phyloP scores from a whole-genome alignment of 1,284 basidiomycete species.

The Malassezia brasiliensis region DNA sequence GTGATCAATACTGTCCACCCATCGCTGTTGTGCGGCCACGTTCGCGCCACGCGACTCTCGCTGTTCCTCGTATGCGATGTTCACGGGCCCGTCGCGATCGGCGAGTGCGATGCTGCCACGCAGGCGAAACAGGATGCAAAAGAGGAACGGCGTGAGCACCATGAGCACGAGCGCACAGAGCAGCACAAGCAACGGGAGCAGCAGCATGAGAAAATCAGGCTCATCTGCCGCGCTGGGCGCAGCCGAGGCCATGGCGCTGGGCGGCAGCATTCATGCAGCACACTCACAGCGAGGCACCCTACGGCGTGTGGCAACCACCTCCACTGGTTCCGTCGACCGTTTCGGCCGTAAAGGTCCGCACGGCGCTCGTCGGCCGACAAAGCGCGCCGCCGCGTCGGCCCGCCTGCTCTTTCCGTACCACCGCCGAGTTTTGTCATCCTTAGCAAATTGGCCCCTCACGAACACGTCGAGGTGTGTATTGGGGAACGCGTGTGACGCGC shows the following conservation, averaged over 20 bases:
- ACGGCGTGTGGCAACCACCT: neutral
- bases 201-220: slow-evolving; percentile 24
- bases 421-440: slow-evolving; percentile 20
- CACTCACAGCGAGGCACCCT: neutral
- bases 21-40: slow-evolving; percentile 77
- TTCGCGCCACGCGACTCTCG: slow-evolving; percentile 77
- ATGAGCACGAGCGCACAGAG: slow-evolving; percentile 70
- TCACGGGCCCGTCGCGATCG: slow-evolving; percentile 82
- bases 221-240: neutral
- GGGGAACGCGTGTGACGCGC: neutral
- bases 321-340: neutral
- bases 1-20: slow-evolving; percentile 76
- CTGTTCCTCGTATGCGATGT: slow-evolving; percentile 68
- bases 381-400: neutral
- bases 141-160: slow-evolving; percentile 30
- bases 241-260: neutral
- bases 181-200: slow-evolving; percentile 62
- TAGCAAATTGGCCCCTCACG: slow-evolving; percentile 15
- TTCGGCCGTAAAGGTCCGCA: too few species aligned
- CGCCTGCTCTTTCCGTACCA: slow-evolving; percentile 1
- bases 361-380: neutral
- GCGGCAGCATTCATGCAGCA: neutral
- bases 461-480: slow-evolving; percentile 6
- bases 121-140: slow-evolving; percentile 35
- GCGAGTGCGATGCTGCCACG: slow-evolving; percentile 54